Base-by-base conservation (phyloP, 1,139 yeast genomes). In the Pichia sp. region DNA sequence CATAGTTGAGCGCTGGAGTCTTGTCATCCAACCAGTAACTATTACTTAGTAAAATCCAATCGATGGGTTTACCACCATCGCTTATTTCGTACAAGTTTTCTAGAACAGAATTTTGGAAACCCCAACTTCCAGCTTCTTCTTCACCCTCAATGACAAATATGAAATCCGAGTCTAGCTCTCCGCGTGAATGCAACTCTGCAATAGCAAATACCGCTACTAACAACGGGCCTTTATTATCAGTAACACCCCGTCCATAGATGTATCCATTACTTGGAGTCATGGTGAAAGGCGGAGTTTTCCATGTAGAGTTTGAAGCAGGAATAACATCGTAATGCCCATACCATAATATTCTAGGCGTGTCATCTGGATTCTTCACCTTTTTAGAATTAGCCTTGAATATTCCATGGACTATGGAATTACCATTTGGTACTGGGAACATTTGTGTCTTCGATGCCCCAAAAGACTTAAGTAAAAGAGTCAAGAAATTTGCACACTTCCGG, bases 241-340 rank as follows among this genome's bases (percentile, higher is more conserved):
- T 83, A 0, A 87, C 95, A 52, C 99, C 99, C 64, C 99, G 79
- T 1, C 95, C 98, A 64, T 88, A 87, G 58, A 93, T 69, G 65
- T 85, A 91, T 0, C 98, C 99, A 67, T 93, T 87, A 58, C 78
- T 77, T 3, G 96, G 87, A 0, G 86, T 79, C 69, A 93, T 70
- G 33, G 72, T 71, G 68, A 86, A 93, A 0, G 99, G 98, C 61
- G 87, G 84, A 0, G 95, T 81, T 5, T 75, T 69, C 98, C 98
- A 93, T 50, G 79, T 81, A n/a, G 54, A 52, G 24, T 71, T 67
- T 4, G 81, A 81, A 0, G 87, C 87, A 47, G 79, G 78, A 41
- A 93, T 92, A 30, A 93, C 97, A 71, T 93, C 99, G 68, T 93
- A 93, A 74, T 93, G 99, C 1, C 97, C 98, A 69, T 93, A 93